Conservation (phyloP, 2,329 filamentous ascomycete genomes). For the Tolypocladium capitatum region DNA sequence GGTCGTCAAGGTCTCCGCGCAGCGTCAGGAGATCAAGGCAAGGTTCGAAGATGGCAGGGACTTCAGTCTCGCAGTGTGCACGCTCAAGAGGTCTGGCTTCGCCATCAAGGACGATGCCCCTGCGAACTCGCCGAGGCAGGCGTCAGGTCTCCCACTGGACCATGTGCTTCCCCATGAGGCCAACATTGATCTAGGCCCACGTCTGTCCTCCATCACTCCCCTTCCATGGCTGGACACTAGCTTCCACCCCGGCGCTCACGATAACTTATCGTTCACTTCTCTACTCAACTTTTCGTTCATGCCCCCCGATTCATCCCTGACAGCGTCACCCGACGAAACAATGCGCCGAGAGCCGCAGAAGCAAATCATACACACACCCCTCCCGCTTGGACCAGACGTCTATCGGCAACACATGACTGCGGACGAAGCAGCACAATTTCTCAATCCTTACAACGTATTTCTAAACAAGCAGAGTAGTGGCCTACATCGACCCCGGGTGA, state of each 20-base stretch:
- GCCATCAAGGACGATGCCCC: slow-evolving; percentile 8
- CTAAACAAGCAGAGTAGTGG: slow-evolving; percentile 4
- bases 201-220: slow-evolving; percentile 15
- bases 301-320: not conserved
- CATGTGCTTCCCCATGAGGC: not conserved
- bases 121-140: not conserved
- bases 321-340: not conserved
- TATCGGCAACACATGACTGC: not conserved
- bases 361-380: not conserved
- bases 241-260: slow-evolving; percentile 1
- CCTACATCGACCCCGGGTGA: slow-evolving; percentile 10
- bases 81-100: slow-evolving; percentile 19
- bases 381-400: not conserved
- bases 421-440: slow-evolving; percentile 3
- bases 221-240: not conserved
- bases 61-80: slow-evolving; percentile 17
- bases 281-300: slow-evolving; percentile 4
- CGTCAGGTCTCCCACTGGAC: not conserved
- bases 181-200: slow-evolving; percentile 7
- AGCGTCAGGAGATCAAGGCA: slow-evolving; percentile 11
- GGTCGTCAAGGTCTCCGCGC: slow-evolving; percentile 11
- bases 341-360: not conserved
- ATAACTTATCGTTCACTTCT: slow-evolving; percentile 4
- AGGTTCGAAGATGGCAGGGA: slow-evolving; percentile 18
- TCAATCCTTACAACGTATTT: slow-evolving; percentile 13